Conservation (phyloP, 2,329 filamentous ascomycete species). For the Chaetomiaceae sp. region DNA sequence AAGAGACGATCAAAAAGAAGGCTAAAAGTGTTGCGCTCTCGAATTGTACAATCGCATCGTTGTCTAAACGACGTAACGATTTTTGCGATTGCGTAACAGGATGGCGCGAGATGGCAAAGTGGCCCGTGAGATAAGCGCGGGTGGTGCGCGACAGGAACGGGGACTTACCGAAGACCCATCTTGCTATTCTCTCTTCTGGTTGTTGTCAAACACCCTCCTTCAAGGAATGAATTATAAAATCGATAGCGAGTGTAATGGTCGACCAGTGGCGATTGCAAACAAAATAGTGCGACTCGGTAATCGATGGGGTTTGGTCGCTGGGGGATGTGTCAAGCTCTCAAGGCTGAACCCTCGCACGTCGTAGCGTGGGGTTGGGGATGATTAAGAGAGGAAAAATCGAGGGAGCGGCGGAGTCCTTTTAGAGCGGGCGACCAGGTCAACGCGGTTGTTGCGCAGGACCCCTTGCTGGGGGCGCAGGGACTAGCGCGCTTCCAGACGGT, state of each 20-base stretch:
- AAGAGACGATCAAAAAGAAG: neutral
- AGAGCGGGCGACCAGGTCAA: slow-evolving; percentile 18
- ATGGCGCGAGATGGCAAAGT: slow-evolving; percentile 16
- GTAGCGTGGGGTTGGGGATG: slow-evolving; percentile 28
- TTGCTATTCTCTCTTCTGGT: slow-evolving; percentile 15
- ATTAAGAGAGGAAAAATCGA: slow-evolving; percentile 22
- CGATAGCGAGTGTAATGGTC: slow-evolving; percentile 16
- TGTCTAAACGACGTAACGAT: slow-evolving; percentile 6
- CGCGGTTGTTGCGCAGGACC: slow-evolving; percentile 2
- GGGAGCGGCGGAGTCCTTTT: slow-evolving; percentile 27
- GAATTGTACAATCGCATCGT: neutral
- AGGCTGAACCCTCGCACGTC: slow-evolving; percentile 22
- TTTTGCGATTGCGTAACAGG: neutral
- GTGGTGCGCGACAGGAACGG: slow-evolving; percentile 11
- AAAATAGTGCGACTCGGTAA: slow-evolving; percentile 23
- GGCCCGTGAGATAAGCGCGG: slow-evolving; percentile 20
- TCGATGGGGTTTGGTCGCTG: slow-evolving; percentile 23
- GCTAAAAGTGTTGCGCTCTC: neutral
- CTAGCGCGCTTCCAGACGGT: neutral
- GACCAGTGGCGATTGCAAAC: slow-evolving; percentile 11
- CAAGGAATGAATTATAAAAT: slow-evolving; percentile 15
- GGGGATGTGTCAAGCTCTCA: slow-evolving; percentile 24
- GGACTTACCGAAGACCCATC: slow-evolving; percentile 32
- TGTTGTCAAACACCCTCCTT: neutral
- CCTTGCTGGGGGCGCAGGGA: neutral